These are phyloP conservation scores for Fusarium solani-melongenae DNA, from an alignment of 2,329 filamentous ascomycete species.

Conservation along the genomic window DNA sequence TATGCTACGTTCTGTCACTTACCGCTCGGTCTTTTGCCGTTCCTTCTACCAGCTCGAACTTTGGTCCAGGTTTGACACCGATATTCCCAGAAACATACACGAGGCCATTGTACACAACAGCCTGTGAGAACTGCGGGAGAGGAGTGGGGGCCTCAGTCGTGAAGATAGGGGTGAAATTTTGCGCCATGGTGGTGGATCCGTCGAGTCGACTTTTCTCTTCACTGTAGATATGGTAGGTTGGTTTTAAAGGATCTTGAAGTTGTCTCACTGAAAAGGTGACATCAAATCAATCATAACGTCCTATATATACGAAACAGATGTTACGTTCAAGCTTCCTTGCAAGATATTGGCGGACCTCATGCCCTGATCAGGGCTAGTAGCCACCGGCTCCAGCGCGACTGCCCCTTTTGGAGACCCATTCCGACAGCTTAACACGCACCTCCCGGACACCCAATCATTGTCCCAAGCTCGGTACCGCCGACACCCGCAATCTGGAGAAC, in stretches of 20 bases:
- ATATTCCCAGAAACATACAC: not conserved
- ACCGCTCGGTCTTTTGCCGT: not conserved
- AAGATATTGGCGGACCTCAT: not conserved
- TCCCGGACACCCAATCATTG: not conserved
- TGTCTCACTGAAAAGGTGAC: not conserved
- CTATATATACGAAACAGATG: not conserved
- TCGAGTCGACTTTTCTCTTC: not conserved
- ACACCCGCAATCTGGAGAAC: not conserved
- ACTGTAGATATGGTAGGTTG: not conserved
- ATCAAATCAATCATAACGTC: not conserved
- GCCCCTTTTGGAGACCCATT: not conserved
- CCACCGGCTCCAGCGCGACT: not conserved
- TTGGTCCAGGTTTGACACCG: not conserved
- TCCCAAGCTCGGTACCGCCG: not conserved
- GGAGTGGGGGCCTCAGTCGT: not conserved
- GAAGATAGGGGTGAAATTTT: not conserved
- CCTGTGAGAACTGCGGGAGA: not conserved
- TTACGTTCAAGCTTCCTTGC: not conserved
- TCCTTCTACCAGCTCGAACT: not conserved
- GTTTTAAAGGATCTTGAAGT: rapidly evolving
- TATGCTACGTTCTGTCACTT: not conserved
- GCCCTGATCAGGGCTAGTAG: not conserved
- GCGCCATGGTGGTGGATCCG: not conserved
- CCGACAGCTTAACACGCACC: not conserved
- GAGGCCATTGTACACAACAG: not conserved